These are phyloP conservation scores for Epichloe hybrida DNA, from an alignment of 2,329 filamentous ascomycete genomes.

Conservation along the genomic window DNA sequence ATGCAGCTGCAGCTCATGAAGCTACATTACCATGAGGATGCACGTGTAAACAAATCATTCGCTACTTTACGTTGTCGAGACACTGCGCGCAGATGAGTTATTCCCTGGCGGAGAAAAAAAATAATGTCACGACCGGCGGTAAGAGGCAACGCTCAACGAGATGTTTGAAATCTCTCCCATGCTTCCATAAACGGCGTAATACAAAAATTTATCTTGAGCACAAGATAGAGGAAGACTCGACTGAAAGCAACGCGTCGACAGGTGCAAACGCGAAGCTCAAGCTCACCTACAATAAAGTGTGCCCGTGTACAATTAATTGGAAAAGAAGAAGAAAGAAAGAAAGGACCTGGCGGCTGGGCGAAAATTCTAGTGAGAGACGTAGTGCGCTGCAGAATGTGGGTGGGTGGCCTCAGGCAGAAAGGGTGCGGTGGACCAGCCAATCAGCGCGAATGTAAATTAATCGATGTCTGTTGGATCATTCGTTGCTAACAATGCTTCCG, in stretches of 20 bases:
- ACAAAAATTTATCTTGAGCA: constrained; percentile 42
- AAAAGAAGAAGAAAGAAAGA: constrained; percentile 24
- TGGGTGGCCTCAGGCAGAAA: constrained; percentile 4
- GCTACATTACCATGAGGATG: background rate
- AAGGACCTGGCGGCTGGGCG: constrained; percentile 7
- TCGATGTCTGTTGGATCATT: constrained; percentile 16
- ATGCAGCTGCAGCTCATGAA: constrained; percentile 82
- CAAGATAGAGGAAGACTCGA: constrained; percentile 63
- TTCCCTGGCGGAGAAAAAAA: too few species aligned
- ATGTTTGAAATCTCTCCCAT: constrained; percentile 40
- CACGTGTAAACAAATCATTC: background rate
- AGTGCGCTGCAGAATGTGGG: constrained; percentile 1
- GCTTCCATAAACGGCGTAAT: constrained; percentile 59
- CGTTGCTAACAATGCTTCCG: constrained; percentile 19
- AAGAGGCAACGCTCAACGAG: constrained; percentile 54
- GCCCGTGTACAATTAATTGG: constrained; percentile 49
- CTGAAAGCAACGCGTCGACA: constrained; percentile 26
- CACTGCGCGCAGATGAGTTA: too few species aligned
- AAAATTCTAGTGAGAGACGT: constrained; percentile 11
- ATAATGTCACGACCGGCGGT: constrained; percentile 59
- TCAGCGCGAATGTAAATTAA: constrained; percentile 31
- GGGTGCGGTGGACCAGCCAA: constrained; percentile 18
- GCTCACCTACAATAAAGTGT: constrained; percentile 61
- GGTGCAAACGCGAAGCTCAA: constrained; percentile 32
- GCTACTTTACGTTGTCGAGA: background rate